Percentiles rank a stretch among this genome's conserved stretches.
Conservation (phyloP, 352 stramenopile genomes). For the Phytophthora citrophthora region DNA sequence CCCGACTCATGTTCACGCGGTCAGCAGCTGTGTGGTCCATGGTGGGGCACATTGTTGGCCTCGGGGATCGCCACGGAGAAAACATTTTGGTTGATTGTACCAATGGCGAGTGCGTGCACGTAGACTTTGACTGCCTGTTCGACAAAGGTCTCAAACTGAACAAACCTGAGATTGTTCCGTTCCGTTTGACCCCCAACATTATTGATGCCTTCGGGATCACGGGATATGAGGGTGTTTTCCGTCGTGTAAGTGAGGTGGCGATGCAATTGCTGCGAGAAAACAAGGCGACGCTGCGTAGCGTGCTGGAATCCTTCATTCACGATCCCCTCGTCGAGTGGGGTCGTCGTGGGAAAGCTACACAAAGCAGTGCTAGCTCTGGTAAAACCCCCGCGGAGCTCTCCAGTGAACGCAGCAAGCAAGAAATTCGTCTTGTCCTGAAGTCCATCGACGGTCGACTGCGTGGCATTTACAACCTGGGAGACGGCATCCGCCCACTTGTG, state of each 20-base stretch:
- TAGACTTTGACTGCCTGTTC: constrained; percentile 99
- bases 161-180: constrained; percentile 98
- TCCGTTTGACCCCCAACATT: constrained; percentile 99
- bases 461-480: constrained; percentile 92
- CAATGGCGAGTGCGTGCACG: constrained; percentile 98
- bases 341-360: constrained; percentile 71
- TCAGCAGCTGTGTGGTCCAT: constrained; percentile 97
- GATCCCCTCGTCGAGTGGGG: constrained; percentile 96
- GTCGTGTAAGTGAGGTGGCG: constrained; percentile 91
- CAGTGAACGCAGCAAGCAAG: constrained; percentile 83
- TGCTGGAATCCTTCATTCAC: constrained; percentile 99
- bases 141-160: constrained; percentile 98
- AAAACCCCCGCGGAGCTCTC: constrained; percentile 52
- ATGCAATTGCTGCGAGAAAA: constrained; percentile 95
- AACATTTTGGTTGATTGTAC: constrained; percentile 99
- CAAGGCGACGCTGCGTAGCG: constrained; percentile 96
- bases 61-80: constrained; percentile 97
- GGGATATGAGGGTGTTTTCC: constrained; percentile 96
- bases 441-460: constrained; percentile 93
- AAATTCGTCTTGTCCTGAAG: constrained; percentile 87
- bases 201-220: constrained; percentile 99
- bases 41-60: constrained; percentile 95
- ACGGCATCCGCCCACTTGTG: constrained; percentile 76
- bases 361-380: constrained; percentile 40
- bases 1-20: constrained; percentile 84